Evolutionary conservation across 2,329 filamentous ascomycete genomes (phyloP), one percentile per base, ranked within the genome.

Genomic region (Mycosphaerella arachidis): DNA sequence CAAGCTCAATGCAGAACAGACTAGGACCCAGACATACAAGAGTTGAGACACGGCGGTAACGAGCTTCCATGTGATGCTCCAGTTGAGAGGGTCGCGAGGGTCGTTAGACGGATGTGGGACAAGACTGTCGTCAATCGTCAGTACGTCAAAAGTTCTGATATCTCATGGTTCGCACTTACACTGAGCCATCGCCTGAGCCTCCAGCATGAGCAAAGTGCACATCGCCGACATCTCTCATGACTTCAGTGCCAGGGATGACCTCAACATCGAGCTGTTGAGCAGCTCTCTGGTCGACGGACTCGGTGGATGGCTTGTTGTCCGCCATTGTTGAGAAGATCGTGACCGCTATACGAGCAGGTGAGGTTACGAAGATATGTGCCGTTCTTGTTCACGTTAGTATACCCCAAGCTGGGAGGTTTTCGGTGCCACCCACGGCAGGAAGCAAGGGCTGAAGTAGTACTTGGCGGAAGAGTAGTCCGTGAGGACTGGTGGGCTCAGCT

Each of bases 1-100:
- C 31, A 78, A 72, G 3, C 75, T 78, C 2, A 79, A 68, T 4
- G 76, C 76, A 3, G 74, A 74, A 16, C 75, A 76, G 0, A 78
- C 76, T 3, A 75, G 68, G 10, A 78, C 75, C 72, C 76, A 78
- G 10, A 76, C 73, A 59, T 77, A 76, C 13, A 77, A 66, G 57
- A 74, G 70, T 57, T 77, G 75, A 16, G 73, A 74, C n/a, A 68
- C 63, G 53, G 76, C 73, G 6, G 71, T 72, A 53, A 70, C 70
- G 37, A 76, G 55, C 48, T 71, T 70, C 68, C 69, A 71, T 16
- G 59, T 50, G 18, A 59, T 59, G 12, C 58, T 61, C 70, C 69
- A 72, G 37, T 71, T 72, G 31, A 71, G 53, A 24, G 70, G 70
- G 51, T 71, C 70, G 8, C 57, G 46, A 5, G 61, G 62, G 48